A percentile compares a stretch with the other conserved stretches of the same genome.
phyloP scores from a whole-genome alignment of 768 basidiomycete species.

The Boletus bicolor region DNA sequence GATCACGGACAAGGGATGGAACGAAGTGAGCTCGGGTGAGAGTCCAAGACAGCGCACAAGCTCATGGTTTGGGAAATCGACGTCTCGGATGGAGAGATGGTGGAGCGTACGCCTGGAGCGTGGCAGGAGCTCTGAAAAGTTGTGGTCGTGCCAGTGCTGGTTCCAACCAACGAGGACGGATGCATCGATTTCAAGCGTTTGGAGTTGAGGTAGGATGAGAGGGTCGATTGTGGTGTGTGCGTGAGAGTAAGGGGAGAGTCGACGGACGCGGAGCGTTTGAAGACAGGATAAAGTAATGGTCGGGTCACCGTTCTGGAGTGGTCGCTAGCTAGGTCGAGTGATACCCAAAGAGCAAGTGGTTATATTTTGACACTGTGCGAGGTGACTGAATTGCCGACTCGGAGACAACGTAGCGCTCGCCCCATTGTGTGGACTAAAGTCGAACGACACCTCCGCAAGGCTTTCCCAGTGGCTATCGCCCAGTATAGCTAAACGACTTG shows the following conservation, averaged over 20 bases:
- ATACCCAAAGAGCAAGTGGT: constrained; percentile 20
- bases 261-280: constrained; percentile 17
- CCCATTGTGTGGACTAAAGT: constrained; percentile 1
- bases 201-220: constrained; percentile 18
- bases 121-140: constrained; percentile 16
- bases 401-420: neutral
- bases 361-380: constrained; percentile 18
- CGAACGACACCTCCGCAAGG: constrained; percentile 14
- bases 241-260: neutral
- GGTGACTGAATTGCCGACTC: constrained; percentile 1
- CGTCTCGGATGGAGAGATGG: constrained; percentile 12
- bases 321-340: neutral
- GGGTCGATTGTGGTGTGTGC: constrained; percentile 4
- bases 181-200: constrained; percentile 20
- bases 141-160: constrained; percentile 5
- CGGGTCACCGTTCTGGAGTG: neutral
- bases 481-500: constrained; percentile 15
- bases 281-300: constrained; percentile 10
- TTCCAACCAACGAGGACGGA: neutral
- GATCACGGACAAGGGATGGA: constrained; percentile 18
- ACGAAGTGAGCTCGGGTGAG: constrained; percentile 8
- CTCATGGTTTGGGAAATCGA: constrained; percentile 17
- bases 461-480: constrained; percentile 7
- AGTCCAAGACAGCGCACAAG: constrained; percentile 19
- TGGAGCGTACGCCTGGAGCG: constrained; percentile 16